Evolutionary conservation across 257 asterid genomes (phyloP).

Genomic region (Penstemon newberryi): DNA sequence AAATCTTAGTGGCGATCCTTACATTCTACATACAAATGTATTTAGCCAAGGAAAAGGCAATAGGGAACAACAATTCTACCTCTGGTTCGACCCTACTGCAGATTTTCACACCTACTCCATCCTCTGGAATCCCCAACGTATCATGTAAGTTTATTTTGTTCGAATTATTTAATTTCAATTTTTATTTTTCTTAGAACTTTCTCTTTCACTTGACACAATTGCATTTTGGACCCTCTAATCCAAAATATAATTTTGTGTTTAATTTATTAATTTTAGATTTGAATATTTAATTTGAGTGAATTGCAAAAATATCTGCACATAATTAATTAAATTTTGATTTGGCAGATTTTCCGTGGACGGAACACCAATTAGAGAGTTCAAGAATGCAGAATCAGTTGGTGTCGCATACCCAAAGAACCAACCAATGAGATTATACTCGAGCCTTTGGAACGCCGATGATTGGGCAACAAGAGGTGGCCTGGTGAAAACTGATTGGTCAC

Average conservation of each 20-base stretch:
- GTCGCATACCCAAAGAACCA: slow-evolving; percentile 38
- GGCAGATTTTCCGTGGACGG: slow-evolving; percentile 38
- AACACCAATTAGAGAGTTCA: slow-evolving; percentile 35
- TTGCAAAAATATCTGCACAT: too few relatives aligned
- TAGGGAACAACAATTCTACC: slow-evolving; percentile 42
- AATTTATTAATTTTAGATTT: too few relatives aligned
- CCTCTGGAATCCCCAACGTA: slow-evolving; percentile 40
- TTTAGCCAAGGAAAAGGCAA: slow-evolving; percentile 37
- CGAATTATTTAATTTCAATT: background rate
- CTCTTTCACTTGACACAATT: too few relatives aligned
- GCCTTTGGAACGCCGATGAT: slow-evolving; percentile 9
- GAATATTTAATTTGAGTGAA: background rate
- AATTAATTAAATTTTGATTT: background rate
- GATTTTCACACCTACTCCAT: slow-evolving; percentile 45
- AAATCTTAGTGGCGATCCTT: slow-evolving; percentile 38
- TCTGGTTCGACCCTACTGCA: slow-evolving; percentile 43
- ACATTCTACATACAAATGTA: slow-evolving; percentile 40
- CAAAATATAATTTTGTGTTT: too few relatives aligned
- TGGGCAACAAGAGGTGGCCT: slow-evolving; percentile 46
- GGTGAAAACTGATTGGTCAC: slow-evolving; percentile 38
- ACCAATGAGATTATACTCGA: slow-evolving; percentile 39
- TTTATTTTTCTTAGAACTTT: too few relatives aligned
- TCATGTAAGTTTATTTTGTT: slow-evolving; percentile 26
- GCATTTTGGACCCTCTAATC: too few relatives aligned
- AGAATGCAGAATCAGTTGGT: slow-evolving; percentile 27